These are phyloP conservation scores for Pyrus pyrifolia DNA, from an alignment of 306 rosid species.

Conservation along the genomic window DNA sequence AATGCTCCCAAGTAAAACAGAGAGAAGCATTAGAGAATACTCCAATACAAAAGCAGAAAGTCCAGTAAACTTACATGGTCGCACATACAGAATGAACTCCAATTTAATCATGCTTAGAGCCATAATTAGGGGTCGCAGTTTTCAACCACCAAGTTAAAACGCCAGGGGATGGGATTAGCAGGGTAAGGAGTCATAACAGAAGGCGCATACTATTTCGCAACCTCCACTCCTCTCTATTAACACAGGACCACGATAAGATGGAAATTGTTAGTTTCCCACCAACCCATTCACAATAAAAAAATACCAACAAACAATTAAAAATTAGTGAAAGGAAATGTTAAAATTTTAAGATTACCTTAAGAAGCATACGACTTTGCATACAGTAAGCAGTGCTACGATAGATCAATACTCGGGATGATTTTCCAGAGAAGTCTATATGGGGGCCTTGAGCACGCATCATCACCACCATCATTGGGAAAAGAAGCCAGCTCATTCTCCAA, in stretches of 20 bases:
- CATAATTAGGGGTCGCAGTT: background rate
- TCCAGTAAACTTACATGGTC: background rate
- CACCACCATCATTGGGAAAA: constrained; percentile 44
- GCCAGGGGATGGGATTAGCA: background rate
- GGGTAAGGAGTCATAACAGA: background rate
- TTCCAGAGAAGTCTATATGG: constrained; percentile 54
- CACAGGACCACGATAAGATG: background rate
- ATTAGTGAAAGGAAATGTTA: constrained; percentile 2
- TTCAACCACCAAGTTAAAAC: background rate
- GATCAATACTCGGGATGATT: constrained; percentile 66
- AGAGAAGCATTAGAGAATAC: background rate
- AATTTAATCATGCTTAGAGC: background rate
- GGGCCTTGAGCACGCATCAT: constrained; percentile 41
- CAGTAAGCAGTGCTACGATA: constrained; percentile 32
- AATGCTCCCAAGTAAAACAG: background rate
- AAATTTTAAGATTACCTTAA: constrained; percentile 34
- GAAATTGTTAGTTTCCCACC: background rate
- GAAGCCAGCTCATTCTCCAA: constrained; percentile 58
- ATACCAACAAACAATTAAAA: background rate
- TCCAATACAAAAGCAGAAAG: background rate
- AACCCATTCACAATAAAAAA: background rate
- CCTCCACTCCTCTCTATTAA: background rate
- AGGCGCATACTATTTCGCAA: background rate
- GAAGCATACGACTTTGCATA: constrained; percentile 18
- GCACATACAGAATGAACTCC: background rate